These are phyloP conservation scores for Avena atlantica DNA, from an alignment of 176 grass and related monocot species.

Conservation along the genomic window DNA sequence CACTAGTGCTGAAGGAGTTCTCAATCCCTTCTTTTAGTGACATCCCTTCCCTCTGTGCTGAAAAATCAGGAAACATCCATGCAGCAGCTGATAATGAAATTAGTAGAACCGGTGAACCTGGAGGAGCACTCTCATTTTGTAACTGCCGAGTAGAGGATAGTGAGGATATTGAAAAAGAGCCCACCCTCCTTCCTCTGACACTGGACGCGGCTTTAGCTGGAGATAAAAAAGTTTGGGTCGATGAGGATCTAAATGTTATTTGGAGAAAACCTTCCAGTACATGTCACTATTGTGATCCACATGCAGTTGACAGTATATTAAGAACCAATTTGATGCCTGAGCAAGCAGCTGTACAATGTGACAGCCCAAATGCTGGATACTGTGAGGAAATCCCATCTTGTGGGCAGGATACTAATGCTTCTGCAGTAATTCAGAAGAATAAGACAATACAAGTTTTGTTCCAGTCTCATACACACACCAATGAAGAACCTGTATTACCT, in stretches of 20 bases:
- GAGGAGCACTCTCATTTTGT: conserved; percentile 16
- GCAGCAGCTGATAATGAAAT: conserved; percentile 15
- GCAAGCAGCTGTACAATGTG: conserved; percentile 30
- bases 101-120: conserved; percentile 35
- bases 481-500: not conserved
- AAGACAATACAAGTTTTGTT: not conserved
- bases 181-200: not conserved
- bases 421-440: conserved; percentile 17
- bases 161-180: conserved; percentile 45
- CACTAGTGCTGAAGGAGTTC: conserved; percentile 24
- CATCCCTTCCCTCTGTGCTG: conserved; percentile 23
- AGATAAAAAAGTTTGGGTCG: conserved; percentile 2
- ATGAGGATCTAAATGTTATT: conserved; percentile 44
- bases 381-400: conserved; percentile 24
- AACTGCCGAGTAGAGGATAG: conserved; percentile 32
- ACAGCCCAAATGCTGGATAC: conserved; percentile 7
- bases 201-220: conserved; percentile 13
- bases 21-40: not conserved
- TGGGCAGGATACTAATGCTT: conserved; percentile 28
- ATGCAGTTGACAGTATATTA: conserved; percentile 3
- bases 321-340: conserved; percentile 6
- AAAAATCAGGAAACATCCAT: conserved; percentile 22
- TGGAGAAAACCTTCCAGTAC: not conserved
- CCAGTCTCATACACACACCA: conserved; percentile 23
- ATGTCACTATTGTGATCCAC: conserved; percentile 7